phyloP scores from a whole-genome alignment of 179 eudicot species.

The Drosera spatulata region DNA sequence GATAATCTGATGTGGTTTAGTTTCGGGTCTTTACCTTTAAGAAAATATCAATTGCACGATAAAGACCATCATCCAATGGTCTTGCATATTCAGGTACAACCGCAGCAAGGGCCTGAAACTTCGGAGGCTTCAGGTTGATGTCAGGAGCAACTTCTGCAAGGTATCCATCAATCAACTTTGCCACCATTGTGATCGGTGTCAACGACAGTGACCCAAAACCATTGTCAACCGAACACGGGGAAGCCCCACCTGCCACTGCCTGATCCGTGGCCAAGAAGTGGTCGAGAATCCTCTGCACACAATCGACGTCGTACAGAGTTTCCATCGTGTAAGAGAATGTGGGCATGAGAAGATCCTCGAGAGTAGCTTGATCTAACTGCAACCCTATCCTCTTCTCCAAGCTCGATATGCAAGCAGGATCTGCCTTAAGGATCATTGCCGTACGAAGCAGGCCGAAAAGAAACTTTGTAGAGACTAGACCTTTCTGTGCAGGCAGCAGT shows the following conservation, averaged over 20 bases:
- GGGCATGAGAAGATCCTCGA: slow-evolving; percentile 90
- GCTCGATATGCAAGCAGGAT: slow-evolving; percentile 43
- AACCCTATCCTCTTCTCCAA: slow-evolving; percentile 76
- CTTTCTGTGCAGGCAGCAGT: slow-evolving; percentile 28
- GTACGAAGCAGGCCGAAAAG: slow-evolving; percentile 53
- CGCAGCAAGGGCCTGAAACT: slow-evolving; percentile 33
- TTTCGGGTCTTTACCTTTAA: slow-evolving; percentile 24
- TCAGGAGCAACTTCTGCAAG: slow-evolving; percentile 9
- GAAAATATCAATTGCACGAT: slow-evolving; percentile 39
- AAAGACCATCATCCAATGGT: slow-evolving; percentile 43
- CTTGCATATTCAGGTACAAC: slow-evolving; percentile 37
- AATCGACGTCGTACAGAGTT: slow-evolving; percentile 81
- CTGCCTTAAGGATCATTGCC: slow-evolving; percentile 65
- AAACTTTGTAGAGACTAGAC: slow-evolving; percentile 34
- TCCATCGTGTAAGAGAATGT: slow-evolving; percentile 78
- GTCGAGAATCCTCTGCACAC: slow-evolving; percentile 75
- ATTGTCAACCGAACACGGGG: slow-evolving; percentile 69
- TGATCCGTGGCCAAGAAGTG: slow-evolving; percentile 72
- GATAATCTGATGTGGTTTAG: background rate
- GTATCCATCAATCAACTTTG: slow-evolving; percentile 36
- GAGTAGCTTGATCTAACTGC: slow-evolving; percentile 87
- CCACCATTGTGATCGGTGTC: slow-evolving; percentile 76
- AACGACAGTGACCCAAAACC: slow-evolving; percentile 72
- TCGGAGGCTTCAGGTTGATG: slow-evolving; percentile 31
- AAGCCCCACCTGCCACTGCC: slow-evolving; percentile 46